Percentiles rank a stretch among this genome's conserved stretches.
phyloP scores from a whole-genome alignment of 1,284 basidiomycete species.

The Pyrrhoderma lamaoense region DNA sequence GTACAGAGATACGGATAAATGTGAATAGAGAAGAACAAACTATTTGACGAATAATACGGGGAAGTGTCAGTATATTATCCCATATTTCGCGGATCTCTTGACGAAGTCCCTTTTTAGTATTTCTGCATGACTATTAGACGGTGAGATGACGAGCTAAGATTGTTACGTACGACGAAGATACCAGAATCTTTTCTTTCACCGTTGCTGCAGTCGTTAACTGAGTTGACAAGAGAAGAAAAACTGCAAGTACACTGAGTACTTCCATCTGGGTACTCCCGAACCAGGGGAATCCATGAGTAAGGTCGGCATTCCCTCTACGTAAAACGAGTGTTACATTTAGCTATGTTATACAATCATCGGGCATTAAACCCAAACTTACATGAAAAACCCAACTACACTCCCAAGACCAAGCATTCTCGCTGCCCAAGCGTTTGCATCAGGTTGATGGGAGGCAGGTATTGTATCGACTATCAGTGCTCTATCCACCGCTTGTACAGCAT shows the following conservation, averaged over 20 bases:
- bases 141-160: not conserved
- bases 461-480: constrained; percentile 75
- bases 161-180: constrained; percentile 36
- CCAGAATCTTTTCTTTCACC: constrained; percentile 74
- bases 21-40: constrained; percentile 33
- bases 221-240: constrained; percentile 32
- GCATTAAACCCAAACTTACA: constrained; percentile 44
- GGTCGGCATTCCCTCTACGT: constrained; percentile 33
- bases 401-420: constrained; percentile 82
- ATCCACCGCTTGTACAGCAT: constrained; percentile 82
- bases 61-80: constrained; percentile 61
- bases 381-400: constrained; percentile 78
- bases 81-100: constrained; percentile 59
- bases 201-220: constrained; percentile 31
- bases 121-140: constrained; percentile 20
- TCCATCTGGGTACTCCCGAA: constrained; percentile 43
- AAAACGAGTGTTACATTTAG: constrained; percentile 21
- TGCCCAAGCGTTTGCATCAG: constrained; percentile 91
- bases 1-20: not conserved
- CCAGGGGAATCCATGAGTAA: constrained; percentile 31
- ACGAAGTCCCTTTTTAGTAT: constrained; percentile 35
- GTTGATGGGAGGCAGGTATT: constrained; percentile 64
- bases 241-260: constrained; percentile 41
- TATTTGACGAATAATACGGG: constrained; percentile 71
- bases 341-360: not conserved